Evolutionary conservation across 2,329 filamentous ascomycete species (phyloP).

Genomic region (Penicillium thymicola): DNA sequence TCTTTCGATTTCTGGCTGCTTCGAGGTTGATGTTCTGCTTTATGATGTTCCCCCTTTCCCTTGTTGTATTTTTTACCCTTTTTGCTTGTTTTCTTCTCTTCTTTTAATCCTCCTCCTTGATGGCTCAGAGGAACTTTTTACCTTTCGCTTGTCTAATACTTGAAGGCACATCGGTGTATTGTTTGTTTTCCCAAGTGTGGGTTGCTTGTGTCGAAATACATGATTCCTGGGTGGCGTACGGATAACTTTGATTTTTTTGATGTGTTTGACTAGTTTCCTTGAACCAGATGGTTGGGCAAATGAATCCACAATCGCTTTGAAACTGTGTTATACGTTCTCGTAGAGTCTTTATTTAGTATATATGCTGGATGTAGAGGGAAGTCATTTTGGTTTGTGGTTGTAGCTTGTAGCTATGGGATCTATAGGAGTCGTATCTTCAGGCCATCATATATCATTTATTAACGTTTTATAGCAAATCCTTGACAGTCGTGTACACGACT

Average conservation of each 20-base stretch:
- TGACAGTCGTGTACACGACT: background rate
- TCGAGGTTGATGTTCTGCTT: constrained; percentile 22
- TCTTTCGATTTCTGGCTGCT: constrained; percentile 17
- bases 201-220: constrained; percentile 23
- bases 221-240: constrained; percentile 25
- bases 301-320: constrained; percentile 15
- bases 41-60: constrained; percentile 17
- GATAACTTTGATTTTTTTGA: constrained; percentile 19
- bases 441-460: background rate
- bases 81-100: constrained; percentile 14
- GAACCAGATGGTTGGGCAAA: constrained; percentile 16
- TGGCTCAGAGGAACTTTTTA: constrained; percentile 8
- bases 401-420: background rate
- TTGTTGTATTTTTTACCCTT: constrained; percentile 19
- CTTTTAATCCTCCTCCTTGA: constrained; percentile 14
- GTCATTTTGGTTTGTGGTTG: too few relatives aligned
- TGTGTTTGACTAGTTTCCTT: constrained; percentile 20
- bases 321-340: background rate
- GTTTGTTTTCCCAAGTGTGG: constrained; percentile 11
- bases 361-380: background rate
- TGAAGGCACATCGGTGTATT: constrained; percentile 22
- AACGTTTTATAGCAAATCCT: background rate
- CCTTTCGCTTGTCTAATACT: constrained; percentile 28
- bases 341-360: background rate
- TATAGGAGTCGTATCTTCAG: background rate